Conservation (phyloP, 1,284 basidiomycete genomes). For the Heterobasidion parviporum region DNA sequence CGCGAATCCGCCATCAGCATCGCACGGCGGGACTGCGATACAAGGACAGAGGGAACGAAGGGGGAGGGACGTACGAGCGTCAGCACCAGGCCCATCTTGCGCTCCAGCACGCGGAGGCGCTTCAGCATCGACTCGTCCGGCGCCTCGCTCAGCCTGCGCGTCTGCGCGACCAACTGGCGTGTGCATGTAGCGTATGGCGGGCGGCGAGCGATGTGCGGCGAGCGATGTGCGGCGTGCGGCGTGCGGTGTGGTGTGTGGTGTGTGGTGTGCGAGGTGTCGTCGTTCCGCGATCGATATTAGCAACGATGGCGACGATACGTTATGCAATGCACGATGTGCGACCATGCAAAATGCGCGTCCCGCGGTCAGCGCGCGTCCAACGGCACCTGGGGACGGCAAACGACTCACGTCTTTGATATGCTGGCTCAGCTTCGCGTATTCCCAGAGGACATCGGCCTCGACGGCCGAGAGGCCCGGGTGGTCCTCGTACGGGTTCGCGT, state of each 20-base stretch:
- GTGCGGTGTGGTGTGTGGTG: no score
- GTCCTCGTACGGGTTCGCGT: slow-evolving; percentile 56
- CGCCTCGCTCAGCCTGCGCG: slow-evolving; percentile 52
- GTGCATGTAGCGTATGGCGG: no score
- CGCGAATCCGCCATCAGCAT: slow-evolving; percentile 1
- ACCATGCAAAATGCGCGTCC: no score
- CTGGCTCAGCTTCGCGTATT: slow-evolving; percentile 48
- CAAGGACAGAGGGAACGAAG: slow-evolving; percentile 16
- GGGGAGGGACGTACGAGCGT: slow-evolving; percentile 51
- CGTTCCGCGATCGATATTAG: not conserved
- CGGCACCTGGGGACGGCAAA: not conserved
- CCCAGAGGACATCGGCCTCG: slow-evolving; percentile 52
- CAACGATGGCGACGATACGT: not conserved
- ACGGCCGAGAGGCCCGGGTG: slow-evolving; percentile 48
- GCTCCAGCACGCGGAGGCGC: slow-evolving; percentile 73
- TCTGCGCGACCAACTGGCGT: slow-evolving; percentile 46
- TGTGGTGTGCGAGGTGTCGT: no score
- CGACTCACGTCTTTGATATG: slow-evolving; percentile 45
- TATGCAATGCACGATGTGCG: no score
- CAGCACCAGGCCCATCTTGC: slow-evolving; percentile 91
- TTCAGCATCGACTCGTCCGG: slow-evolving; percentile 74
- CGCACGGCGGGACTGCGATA: not conserved
- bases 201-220: no score
- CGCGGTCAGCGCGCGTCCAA: not conserved
- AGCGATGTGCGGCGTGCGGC: no score